Evolutionary conservation across 352 stramenopile species (phyloP).

Genomic region (Peronosclerospora sorghi): DNA sequence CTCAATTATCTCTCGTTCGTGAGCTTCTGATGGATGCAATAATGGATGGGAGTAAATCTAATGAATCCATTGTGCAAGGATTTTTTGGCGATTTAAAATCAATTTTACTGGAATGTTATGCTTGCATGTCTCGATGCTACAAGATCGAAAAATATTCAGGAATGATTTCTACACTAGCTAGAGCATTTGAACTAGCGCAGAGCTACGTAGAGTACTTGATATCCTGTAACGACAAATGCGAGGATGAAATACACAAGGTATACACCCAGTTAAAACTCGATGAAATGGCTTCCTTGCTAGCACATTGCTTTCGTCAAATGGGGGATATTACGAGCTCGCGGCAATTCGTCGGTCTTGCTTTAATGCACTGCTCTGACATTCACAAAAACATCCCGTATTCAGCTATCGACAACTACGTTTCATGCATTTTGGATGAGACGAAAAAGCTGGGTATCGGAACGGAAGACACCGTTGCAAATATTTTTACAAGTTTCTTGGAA

Average conservation of each 20-base stretch:
- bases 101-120: constrained; percentile 55
- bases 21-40: constrained; percentile 33
- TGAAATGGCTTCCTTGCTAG: constrained; percentile 43
- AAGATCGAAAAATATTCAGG: constrained; percentile 29
- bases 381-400: constrained; percentile 13
- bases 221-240: constrained; percentile 24
- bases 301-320: constrained; percentile 39
- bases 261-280: constrained; percentile 48
- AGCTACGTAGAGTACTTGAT: constrained; percentile 59
- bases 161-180: constrained; percentile 30
- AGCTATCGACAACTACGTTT: constrained; percentile 41
- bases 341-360: constrained; percentile 30
- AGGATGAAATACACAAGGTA: constrained; percentile 22
- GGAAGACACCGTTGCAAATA: constrained; percentile 1
- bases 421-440: constrained; percentile 33
- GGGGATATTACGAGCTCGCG: constrained; percentile 20
- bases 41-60: constrained; percentile 13
- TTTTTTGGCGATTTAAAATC: constrained; percentile 46
- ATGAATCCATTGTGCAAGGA: constrained; percentile 18
- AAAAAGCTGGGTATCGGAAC: background rate
- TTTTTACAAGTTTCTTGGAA: constrained; percentile 28
- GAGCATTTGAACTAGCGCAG: constrained; percentile 38
- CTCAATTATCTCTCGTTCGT: constrained; percentile 20
- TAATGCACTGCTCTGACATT: constrained; percentile 40
- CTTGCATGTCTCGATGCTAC: constrained; percentile 36